Base-by-base conservation (phyloP, 352 stramenopile genomes). In the Lagenidium sp. region DNA sequence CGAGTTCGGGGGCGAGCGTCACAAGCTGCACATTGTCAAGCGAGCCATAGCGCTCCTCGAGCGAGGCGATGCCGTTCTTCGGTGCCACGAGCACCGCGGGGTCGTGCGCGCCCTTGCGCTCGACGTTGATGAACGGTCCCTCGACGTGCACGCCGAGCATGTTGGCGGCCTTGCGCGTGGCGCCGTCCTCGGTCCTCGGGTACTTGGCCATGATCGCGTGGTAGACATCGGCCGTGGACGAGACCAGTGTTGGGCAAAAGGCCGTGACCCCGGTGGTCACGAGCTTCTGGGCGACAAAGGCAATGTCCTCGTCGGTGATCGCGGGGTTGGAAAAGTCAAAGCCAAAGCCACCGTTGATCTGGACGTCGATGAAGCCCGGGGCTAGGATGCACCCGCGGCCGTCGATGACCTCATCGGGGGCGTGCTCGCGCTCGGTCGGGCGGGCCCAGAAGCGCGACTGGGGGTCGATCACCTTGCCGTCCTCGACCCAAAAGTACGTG, bases 241-340 rank as follows among this genome's bases (percentile, higher is more conserved):
- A 90, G 13, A 96, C 82, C 42, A 96, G 63, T 12, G 86, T 96
- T n/a, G 85, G 85, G 50, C 80, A 95, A 50, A 94, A 94, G 19
- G 65, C 68, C 4, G 82, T 96, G 29, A 92, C 80, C 15, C 85
- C 86, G 18, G 65, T 77, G 18, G 62, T 37, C 18, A 85, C 56
- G n/a, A 94, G 58, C 4, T 47, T 41, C 26, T 69, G 55, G 15
- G 60, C 50, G n/a, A 86, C 68, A 10, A 65, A 50, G 31, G 68
- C 44, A 29, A 89, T 63, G 24, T 79, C 48, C 35, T 65, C 44
- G 16, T 50, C 26, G 15, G 60, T 59, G 19, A 79, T 64, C n/a
- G 40, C 45, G 12, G 65, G 60, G 46, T 68, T 70, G 6, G 81
- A 91, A 53, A 95, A 96, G 53, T 96, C 84, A 22, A 83, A 54